Evolutionary conservation across 768 basidiomycete genomes (phyloP).

Genomic region (Lentinula lateritia): DNA sequence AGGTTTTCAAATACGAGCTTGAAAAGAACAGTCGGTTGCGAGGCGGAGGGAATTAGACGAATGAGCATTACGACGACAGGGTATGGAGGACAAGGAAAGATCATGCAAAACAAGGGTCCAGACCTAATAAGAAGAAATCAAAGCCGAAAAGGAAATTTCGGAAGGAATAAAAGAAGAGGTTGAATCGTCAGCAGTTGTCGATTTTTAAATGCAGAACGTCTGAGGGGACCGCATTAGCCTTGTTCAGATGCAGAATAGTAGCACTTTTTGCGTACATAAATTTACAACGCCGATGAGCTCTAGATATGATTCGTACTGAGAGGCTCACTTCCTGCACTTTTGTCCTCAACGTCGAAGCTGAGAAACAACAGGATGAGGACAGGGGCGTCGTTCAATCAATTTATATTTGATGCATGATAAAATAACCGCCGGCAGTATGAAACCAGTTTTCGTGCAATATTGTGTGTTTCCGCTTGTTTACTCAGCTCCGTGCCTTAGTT

Average conservation of each 20-base stretch:
- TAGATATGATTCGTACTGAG: neutral
- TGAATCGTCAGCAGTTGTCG: neutral
- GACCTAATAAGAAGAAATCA: neutral
- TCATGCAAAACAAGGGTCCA: neutral
- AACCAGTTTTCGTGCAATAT: no score
- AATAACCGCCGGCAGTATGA: neutral
- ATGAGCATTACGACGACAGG: conserved; percentile 42
- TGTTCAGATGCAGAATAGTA: neutral
- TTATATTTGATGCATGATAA: neutral
- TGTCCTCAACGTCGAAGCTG: conserved; percentile 1
- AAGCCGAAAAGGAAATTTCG: neutral
- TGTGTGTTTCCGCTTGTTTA: no score
- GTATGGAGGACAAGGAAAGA: neutral
- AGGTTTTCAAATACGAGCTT: conserved; percentile 46
- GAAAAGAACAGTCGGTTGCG: conserved; percentile 54
- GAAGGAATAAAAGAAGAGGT: neutral
- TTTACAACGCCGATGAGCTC: neutral
- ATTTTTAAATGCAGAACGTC: neutral
- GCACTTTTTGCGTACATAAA: neutral
- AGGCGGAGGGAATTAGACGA: conserved; percentile 40
- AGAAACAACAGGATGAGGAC: neutral
- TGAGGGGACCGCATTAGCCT: neutral
- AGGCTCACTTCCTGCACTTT: neutral
- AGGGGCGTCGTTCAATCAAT: neutral
- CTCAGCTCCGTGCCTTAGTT: no score